Evolutionary conservation across 2,329 filamentous ascomycete genomes (phyloP), one percentile per base, ranked within the genome.

Genomic region (Chaetothyriales sp.): DNA sequence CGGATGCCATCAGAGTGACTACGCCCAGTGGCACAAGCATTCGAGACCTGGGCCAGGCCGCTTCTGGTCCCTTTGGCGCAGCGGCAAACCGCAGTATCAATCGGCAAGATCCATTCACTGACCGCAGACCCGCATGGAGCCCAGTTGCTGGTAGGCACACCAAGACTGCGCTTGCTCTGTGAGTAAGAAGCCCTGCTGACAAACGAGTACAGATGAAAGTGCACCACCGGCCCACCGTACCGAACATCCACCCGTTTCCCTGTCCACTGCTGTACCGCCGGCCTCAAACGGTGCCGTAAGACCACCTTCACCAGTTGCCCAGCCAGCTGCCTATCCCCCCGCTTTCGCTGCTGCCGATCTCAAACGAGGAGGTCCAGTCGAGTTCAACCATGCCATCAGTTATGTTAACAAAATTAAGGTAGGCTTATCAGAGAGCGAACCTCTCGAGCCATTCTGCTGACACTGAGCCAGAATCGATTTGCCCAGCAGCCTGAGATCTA

Each of bases 371-470:
- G 90, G 89, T 0, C 92, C 92, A 1, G 92, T 98, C 18, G 92
- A 98, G 64, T 98, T 98, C 68, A 98, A 98, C 65, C 92, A 98
- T 69, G 92, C 92, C 0, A 98, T 98, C 57, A 96, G 89, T 66
- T 98, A 98, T 63, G 92, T 98, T 50, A 98, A 98, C 65, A 98
- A 98, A 71, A 98, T 98, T 62, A 98, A 98, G 82, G 89, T 92
- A 70, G 66, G 77, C 53, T 20, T 36, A 18, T 12, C 32, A 2
- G 10, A 39, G 7, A 15, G 10, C 32, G 7, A 10, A 39, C 32
- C 12, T 9, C 32, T 15, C 32, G 12, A 39, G 32, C 19, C 32
- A 26, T 43, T 28, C n/a, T 46, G n/a, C 43, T 52, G 44, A 52
- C 48, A 8, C 28, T n/a, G 44, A 10, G 36, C 12, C 55, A 95